Evolutionary conservation across 2,329 filamentous ascomycete species (phyloP), one percentile per base, ranked within the genome.

Genomic region (Didymella pomorum): DNA sequence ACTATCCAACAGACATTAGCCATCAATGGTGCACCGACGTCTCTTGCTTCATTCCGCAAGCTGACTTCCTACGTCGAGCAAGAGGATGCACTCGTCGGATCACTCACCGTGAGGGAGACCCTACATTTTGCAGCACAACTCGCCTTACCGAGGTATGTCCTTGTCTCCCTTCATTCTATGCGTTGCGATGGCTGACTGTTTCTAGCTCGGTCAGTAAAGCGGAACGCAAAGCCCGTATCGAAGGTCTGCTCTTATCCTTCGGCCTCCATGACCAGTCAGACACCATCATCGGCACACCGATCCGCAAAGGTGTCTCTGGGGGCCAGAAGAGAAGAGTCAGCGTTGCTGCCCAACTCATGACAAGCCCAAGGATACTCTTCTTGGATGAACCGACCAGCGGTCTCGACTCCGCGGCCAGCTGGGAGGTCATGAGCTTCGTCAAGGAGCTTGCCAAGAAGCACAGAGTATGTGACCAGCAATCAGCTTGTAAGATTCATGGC

Each of bases 311-410:
- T 14, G 87, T 96, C 57, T 92, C 89, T 62, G 92, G 92, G 47
- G 92, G 92, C 1, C 92, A 96, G 79, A 96, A 95, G 80, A 84
- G 91, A 37, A 84, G 92, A 50, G 83, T 94, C 8, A 90, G 90
- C 65, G 88, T 96, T 5, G 92, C 91, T 1, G 90, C 89, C 61
- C 90, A 92, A 71, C 83, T 96, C 33, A 90, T 96, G 69, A 94
- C 91, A 1, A 87, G 84, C 56, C 92, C 92, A 0, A 91, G 89
- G 75, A 87, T 96, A 8, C 76, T 96, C 23, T 95, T 96, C 71
- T 79, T 96, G 29, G 91, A 95, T 71, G 91, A 95, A 76, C 91
- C 91, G 0, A 96, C 92, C 0, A 92, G 89, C 64, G 92, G 92
- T 9, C 80, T 96, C 10, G 92, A 96, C 74, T 93, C 90, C 8